These are phyloP conservation scores for Aspergillus sclerotioniger DNA, from an alignment of 495 filamentous ascomycete genomes.

Conservation along the genomic window DNA sequence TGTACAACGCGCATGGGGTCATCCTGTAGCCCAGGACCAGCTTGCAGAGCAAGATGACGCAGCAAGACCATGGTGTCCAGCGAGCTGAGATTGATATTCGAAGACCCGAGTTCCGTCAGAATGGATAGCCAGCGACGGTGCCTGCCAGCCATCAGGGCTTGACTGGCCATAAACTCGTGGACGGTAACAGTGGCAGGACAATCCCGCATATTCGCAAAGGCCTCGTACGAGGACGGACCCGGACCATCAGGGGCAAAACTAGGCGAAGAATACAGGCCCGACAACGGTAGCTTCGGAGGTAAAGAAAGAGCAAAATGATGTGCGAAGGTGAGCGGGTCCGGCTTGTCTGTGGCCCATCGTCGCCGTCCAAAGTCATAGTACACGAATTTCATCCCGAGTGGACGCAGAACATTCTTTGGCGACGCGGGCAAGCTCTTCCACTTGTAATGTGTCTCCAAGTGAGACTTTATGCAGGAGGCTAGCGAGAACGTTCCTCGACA, in stretches of 20 bases:
- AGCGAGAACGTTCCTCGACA: conserved; percentile 17
- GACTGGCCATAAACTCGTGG: conserved; percentile 52
- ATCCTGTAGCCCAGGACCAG: conserved; percentile 30
- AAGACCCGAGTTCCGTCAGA: conserved; percentile 45
- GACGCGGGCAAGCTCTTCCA: conserved; percentile 25
- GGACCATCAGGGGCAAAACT: conserved; percentile 16
- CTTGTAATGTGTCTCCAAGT: conserved; percentile 39
- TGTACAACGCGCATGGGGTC: conserved; percentile 24
- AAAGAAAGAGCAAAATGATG: conserved; percentile 37
- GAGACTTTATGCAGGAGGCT: conserved; percentile 47
- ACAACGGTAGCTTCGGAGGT: conserved; percentile 25
- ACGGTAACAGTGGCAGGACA: conserved; percentile 45
- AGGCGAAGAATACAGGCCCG: conserved; percentile 14
- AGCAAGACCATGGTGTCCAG: conserved; percentile 42
- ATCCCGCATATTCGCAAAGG: conserved; percentile 39
- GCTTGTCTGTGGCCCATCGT: conserved; percentile 32
- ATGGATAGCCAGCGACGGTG: conserved; percentile 53
- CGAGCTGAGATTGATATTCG: conserved; percentile 48
- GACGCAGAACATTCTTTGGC: conserved; percentile 18
- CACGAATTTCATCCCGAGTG: conserved; percentile 17
- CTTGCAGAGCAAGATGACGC: conserved; percentile 47
- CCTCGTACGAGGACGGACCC: conserved; percentile 34
- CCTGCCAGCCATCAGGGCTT: conserved; percentile 38
- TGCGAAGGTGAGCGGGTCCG: conserved; percentile 29
- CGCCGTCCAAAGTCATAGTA: conserved; percentile 23